These are phyloP conservation scores for Colletotrichum cuscutae DNA, from an alignment of 2,329 filamentous ascomycete species.

Conservation along the genomic window DNA sequence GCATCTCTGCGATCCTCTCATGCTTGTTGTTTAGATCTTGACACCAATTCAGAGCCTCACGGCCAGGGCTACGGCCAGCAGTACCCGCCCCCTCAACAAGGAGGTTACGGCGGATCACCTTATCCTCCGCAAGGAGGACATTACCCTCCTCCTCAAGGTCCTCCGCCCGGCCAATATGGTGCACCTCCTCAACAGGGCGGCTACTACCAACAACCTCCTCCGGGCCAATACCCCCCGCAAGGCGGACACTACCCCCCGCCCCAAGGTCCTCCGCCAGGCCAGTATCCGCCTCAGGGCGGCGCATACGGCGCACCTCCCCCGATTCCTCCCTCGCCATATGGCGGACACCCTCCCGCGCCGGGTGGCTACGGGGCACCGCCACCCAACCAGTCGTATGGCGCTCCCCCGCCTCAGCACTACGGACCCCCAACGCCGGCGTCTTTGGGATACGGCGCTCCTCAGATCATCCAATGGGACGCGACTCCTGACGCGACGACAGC, in stretches of 20 bases:
- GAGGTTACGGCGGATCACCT: slow-evolving; percentile 42
- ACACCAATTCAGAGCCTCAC: slow-evolving; percentile 25
- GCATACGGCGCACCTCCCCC: slow-evolving; percentile 51
- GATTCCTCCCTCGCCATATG: slow-evolving; percentile 41
- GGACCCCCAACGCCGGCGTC: slow-evolving; percentile 68
- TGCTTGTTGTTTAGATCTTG: too few relatives aligned
- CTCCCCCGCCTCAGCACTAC: slow-evolving; percentile 49
- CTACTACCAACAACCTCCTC: slow-evolving; percentile 48
- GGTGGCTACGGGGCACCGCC: slow-evolving; percentile 40
- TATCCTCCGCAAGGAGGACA: slow-evolving; percentile 44
- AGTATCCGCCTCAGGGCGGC: slow-evolving; percentile 47
- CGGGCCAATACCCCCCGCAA: slow-evolving; percentile 47
- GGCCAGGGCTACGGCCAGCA: slow-evolving; percentile 53
- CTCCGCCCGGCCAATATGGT: slow-evolving; percentile 51
- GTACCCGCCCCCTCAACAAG: slow-evolving; percentile 44
- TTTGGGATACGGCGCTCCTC: slow-evolving; percentile 78
- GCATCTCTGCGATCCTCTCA: not conserved
- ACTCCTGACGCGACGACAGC: slow-evolving; percentile 75
- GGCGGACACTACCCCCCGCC: slow-evolving; percentile 47
- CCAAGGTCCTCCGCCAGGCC: slow-evolving; percentile 42
- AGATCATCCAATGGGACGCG: slow-evolving; percentile 76
- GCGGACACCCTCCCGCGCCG: slow-evolving; percentile 39
- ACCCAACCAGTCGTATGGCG: slow-evolving; percentile 45
- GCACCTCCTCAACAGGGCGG: slow-evolving; percentile 48
- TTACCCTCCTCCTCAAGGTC: slow-evolving; percentile 46